Conservation (phyloP, 2,329 filamentous ascomycete genomes). For the Colletotrichum falcatum region DNA sequence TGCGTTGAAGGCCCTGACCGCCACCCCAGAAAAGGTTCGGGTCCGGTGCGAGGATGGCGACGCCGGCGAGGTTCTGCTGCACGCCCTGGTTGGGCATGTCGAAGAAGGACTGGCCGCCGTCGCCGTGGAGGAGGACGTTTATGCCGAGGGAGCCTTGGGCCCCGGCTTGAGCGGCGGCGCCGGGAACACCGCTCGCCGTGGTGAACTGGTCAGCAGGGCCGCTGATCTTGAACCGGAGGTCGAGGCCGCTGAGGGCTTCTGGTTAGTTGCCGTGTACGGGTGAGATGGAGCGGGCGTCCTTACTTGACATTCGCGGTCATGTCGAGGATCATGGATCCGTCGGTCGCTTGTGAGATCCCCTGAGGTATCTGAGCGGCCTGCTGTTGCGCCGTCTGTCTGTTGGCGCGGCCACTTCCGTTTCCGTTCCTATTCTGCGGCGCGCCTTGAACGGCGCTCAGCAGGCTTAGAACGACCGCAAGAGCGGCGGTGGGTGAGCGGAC, state of each 20-base stretch:
- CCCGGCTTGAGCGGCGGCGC: slow-evolving; percentile 43
- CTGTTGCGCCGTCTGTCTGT: slow-evolving; percentile 46
- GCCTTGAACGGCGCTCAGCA: slow-evolving; percentile 34
- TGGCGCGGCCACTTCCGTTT: slow-evolving; percentile 22
- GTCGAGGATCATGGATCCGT: slow-evolving; percentile 68
- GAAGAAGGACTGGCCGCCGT: slow-evolving; percentile 70
- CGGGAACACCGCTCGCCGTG: slow-evolving; percentile 57
- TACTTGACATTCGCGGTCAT: slow-evolving; percentile 67
- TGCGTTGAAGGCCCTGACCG: slow-evolving; percentile 62
- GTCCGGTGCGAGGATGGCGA: slow-evolving; percentile 66
- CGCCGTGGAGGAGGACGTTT: slow-evolving; percentile 70
- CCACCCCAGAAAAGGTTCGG: slow-evolving; percentile 70
- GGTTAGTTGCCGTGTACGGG: slow-evolving; percentile 23
- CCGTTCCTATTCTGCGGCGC: slow-evolving; percentile 41
- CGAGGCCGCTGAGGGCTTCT: slow-evolving; percentile 55
- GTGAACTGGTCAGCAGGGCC: slow-evolving; percentile 67
- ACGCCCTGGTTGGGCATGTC: slow-evolving; percentile 68
- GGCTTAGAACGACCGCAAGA: slow-evolving; percentile 35
- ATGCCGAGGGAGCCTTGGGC: slow-evolving; percentile 57
- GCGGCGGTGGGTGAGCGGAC: slow-evolving; percentile 35
- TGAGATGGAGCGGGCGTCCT: slow-evolving; percentile 31
- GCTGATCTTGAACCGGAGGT: slow-evolving; percentile 67
- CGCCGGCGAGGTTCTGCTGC: slow-evolving; percentile 62
- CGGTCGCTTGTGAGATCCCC: slow-evolving; percentile 58
- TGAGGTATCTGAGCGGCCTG: slow-evolving; percentile 48